Evolutionary conservation across 208 protist genomes (phyloP).

Genomic region (Leishmania gerbilli): DNA sequence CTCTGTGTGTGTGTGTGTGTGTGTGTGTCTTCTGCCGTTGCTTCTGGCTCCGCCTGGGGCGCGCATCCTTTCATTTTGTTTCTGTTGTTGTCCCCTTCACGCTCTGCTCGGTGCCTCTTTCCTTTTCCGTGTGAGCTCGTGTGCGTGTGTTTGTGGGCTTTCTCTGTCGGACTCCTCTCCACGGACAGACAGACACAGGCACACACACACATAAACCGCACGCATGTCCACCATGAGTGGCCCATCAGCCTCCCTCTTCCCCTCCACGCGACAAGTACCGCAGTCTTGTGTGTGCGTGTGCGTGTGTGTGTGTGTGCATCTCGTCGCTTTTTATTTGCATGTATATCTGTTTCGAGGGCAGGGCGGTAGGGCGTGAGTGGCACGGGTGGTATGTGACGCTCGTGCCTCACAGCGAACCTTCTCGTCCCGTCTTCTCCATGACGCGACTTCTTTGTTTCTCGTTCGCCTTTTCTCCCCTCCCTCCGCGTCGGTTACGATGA

Average conservation of each 20-base stretch:
- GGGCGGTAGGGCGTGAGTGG: background rate
- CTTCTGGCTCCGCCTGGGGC: background rate
- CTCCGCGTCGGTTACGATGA: background rate
- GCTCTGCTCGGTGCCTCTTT: background rate
- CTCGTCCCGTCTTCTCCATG: background rate
- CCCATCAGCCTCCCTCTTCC: background rate
- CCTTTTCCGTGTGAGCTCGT: background rate
- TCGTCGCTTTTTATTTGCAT: conserved; percentile 14
- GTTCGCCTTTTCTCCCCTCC: background rate
- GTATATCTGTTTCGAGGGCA: background rate
- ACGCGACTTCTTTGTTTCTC: background rate
- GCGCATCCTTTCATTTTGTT: background rate
- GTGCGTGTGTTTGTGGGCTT: background rate
- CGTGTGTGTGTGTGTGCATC: background rate
- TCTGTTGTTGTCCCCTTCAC: background rate
- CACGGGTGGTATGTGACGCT: background rate
- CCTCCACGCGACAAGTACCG: background rate
- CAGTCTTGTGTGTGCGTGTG: background rate
- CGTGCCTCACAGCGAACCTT: background rate
- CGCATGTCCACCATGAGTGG: background rate
- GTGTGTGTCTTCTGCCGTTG: background rate
- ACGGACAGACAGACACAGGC: background rate
- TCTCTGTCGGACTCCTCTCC: background rate
- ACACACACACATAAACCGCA: background rate
- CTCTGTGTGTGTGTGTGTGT: background rate